Percentiles rank a stretch among this genome's conserved stretches.
Conservation (phyloP, 495 filamentous ascomycete genomes). For the Clohesyomyces aquaticus region DNA sequence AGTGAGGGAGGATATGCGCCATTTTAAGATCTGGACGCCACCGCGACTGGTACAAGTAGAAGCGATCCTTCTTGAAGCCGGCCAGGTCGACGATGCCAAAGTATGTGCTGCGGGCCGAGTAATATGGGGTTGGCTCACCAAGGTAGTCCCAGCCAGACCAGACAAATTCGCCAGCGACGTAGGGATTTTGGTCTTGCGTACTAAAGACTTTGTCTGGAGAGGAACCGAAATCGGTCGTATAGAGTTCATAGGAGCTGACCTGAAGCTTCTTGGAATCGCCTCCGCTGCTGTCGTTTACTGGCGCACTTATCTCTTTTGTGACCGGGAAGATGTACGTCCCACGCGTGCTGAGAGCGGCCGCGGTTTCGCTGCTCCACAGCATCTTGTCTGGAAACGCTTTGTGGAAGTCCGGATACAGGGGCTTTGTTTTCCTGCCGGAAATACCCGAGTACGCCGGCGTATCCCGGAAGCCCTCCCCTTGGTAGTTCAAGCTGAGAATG, state of each 20-base stretch:
- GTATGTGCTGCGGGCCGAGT: constrained; percentile 50
- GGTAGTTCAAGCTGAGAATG: constrained; percentile 55
- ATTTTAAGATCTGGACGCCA: constrained; percentile 50
- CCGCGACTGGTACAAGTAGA: constrained; percentile 54
- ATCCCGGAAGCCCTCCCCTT: constrained; percentile 53
- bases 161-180: constrained; percentile 55
- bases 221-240: constrained; percentile 49
- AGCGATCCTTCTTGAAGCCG: constrained; percentile 57
- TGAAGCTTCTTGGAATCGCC: constrained; percentile 38
- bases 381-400: constrained; percentile 51
- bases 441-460: constrained; percentile 41
- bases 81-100: constrained; percentile 49
- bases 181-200: constrained; percentile 51
- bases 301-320: constrained; percentile 43
- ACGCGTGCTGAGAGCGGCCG: constrained; percentile 51
- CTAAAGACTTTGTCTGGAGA: constrained; percentile 56
- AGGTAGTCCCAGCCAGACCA: constrained; percentile 58
- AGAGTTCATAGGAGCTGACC: constrained; percentile 56
- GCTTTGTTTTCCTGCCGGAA: constrained; percentile 47
- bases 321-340: constrained; percentile 58
- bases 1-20: constrained; percentile 57
- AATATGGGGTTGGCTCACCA: constrained; percentile 55
- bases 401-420: constrained; percentile 51
- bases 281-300: constrained; percentile 39
- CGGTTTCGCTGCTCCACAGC: constrained; percentile 52